Conservation (phyloP, 805 yeast species). For the Starmerella sirachaensis region DNA sequence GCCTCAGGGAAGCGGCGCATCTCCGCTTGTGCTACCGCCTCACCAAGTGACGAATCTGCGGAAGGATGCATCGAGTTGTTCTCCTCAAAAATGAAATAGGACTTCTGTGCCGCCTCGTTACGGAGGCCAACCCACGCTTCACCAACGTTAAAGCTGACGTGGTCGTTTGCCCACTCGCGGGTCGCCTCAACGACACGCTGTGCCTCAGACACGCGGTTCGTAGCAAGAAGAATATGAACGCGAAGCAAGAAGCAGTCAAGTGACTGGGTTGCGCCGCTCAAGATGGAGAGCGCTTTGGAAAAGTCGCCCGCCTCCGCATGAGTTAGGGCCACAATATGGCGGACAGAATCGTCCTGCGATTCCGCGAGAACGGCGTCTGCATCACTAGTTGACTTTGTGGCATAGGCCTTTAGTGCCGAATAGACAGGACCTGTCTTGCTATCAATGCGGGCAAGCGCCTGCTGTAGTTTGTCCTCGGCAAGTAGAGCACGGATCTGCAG, state of each 20-base stretch:
- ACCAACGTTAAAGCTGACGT: conserved; percentile 60
- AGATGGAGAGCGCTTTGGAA: conserved; percentile 35
- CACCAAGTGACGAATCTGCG: conserved; percentile 50
- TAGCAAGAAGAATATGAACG: conserved; percentile 32
- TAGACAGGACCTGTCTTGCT: conserved; percentile 21
- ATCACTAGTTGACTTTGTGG: conserved; percentile 21
- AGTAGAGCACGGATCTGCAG: conserved; percentile 31
- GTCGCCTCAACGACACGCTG: conserved; percentile 35
- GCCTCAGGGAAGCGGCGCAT: conserved; percentile 77
- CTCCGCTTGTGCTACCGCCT: conserved; percentile 66
- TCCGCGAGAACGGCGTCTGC: conserved; percentile 20
- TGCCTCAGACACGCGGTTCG: conserved; percentile 37
- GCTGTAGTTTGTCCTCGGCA: conserved; percentile 27
- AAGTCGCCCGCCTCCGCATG: conserved; percentile 32
- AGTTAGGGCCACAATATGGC: conserved; percentile 33
- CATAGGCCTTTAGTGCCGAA: conserved; percentile 23
- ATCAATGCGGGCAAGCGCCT: conserved; percentile 25
- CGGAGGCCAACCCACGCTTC: conserved; percentile 58
- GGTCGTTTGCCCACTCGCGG: conserved; percentile 50
- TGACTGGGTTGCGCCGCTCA: conserved; percentile 32
- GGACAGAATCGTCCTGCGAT: conserved; percentile 26
- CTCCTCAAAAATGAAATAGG: conserved; percentile 52
- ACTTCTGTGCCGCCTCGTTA: conserved; percentile 29
- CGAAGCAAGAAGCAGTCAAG: conserved; percentile 30
- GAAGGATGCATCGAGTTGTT: conserved; percentile 27